A percentile compares a stretch with the other conserved stretches of the same genome.
Conservation (phyloP, 208 protist genomes). For the Phytomonas francai region DNA sequence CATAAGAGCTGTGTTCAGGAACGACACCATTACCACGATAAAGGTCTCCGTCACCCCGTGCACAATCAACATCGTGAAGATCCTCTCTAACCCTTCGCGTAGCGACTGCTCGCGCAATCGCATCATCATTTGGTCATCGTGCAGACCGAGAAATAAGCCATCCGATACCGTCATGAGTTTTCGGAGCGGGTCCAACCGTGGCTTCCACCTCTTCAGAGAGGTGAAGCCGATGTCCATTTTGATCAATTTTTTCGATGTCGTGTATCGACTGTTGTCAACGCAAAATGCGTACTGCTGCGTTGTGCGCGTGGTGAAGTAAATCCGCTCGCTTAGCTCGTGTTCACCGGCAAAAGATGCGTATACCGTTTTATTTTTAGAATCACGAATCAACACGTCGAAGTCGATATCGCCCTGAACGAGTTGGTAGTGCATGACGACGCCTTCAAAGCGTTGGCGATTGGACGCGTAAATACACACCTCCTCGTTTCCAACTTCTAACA, state of each 20-base stretch:
- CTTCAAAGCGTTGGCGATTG: constrained; percentile 48
- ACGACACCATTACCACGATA: constrained; percentile 42
- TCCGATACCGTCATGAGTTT: constrained; percentile 57
- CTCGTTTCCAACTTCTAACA: constrained; percentile 57
- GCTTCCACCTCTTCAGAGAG: constrained; percentile 72
- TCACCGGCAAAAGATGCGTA: constrained; percentile 75
- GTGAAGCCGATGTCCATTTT: constrained; percentile 65
- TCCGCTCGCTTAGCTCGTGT: constrained; percentile 52
- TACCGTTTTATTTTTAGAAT: constrained; percentile 41
- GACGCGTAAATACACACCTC: constrained; percentile 68
- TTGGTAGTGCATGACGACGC: constrained; percentile 64
- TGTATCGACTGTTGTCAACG: constrained; percentile 68
- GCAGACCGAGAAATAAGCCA: constrained; percentile 61
- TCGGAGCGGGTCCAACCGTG: constrained; percentile 62
- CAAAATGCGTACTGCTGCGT: constrained; percentile 67
- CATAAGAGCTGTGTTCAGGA: constrained; percentile 53
- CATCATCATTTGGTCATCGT: constrained; percentile 75
- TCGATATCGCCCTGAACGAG: constrained; percentile 53
- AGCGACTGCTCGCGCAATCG: constrained; percentile 53
- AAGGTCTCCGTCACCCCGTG: constrained; percentile 50
- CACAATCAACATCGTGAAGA: constrained; percentile 38
- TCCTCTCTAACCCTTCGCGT: constrained; percentile 52
- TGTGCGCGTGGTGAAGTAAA: constrained; percentile 70
- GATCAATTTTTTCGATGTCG: constrained; percentile 37
- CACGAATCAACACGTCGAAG: constrained; percentile 66